Percentiles rank a stretch among this genome's conserved stretches.
These are phyloP conservation scores for Fusarium nematophilum DNA, from an alignment of 2,329 filamentous ascomycete species.

Conservation along the genomic window DNA sequence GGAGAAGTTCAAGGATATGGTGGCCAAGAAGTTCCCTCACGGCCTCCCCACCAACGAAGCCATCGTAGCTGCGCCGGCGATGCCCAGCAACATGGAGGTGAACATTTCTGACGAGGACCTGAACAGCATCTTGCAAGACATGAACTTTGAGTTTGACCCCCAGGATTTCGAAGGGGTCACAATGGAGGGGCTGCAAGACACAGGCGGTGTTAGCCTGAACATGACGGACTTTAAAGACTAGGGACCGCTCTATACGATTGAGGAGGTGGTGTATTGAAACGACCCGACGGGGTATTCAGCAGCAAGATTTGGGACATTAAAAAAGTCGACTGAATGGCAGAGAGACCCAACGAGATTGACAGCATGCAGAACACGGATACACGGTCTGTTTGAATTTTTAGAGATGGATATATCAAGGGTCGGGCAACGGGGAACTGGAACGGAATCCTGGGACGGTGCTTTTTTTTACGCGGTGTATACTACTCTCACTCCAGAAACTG, in stretches of 20 bases:
- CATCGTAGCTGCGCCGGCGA: constrained; percentile 10
- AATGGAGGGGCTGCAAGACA: constrained; percentile 45
- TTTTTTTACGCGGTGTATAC: not conserved
- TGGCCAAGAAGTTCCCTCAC: constrained; percentile 47
- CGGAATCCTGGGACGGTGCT: not conserved
- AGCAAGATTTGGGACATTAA: not conserved
- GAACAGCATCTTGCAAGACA: constrained; percentile 55
- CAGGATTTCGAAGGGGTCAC: constrained; percentile 41
- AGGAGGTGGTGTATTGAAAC: constrained; percentile 22
- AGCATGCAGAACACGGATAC: not conserved
- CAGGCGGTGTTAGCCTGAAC: constrained; percentile 46
- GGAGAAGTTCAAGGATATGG: constrained; percentile 63
- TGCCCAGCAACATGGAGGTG: constrained; percentile 49
- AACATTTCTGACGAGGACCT: constrained; percentile 54
- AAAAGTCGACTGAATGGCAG: not conserved
- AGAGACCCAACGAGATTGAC: not conserved
- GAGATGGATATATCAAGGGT: constrained; percentile 19
- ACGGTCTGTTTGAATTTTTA: not conserved
- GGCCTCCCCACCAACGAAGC: constrained; percentile 20
- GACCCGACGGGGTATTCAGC: not conserved
- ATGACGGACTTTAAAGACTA: constrained; percentile 37
- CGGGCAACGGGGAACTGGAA: not conserved
- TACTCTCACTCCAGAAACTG: not conserved
- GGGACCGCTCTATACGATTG: constrained; percentile 39
- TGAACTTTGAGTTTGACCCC: constrained; percentile 55